Percentiles rank a stretch among this genome's conserved stretches.
Evolutionary conservation across 2,329 filamentous ascomycete genomes (phyloP).

Genomic region (Ophiocordyceps australis): DNA sequence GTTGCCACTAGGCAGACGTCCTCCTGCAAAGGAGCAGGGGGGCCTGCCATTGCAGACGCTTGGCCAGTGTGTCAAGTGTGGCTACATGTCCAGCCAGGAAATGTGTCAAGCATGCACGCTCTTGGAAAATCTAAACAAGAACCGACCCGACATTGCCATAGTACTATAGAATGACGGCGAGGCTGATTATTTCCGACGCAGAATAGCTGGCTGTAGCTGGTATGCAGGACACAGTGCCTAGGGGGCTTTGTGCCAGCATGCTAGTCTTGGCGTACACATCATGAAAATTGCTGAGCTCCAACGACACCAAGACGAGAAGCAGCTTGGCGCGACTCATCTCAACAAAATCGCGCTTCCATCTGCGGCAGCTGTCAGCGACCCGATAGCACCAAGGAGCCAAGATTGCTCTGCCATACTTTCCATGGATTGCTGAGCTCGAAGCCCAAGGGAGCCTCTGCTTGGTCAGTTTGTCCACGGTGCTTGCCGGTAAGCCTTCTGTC

Average conservation of each 20-base stretch:
- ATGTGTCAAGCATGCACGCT: slow-evolving; percentile 89
- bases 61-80: slow-evolving; percentile 71
- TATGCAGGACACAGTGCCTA: too few species aligned
- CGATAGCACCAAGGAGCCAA: too few species aligned
- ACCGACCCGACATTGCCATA: slow-evolving; percentile 38
- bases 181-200: too few species aligned
- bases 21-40: slow-evolving; percentile 10
- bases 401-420: slow-evolving; percentile 26
- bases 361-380: slow-evolving; percentile 7
- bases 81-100: slow-evolving; percentile 87
- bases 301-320: too few species aligned
- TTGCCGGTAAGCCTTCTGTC: slow-evolving; percentile 42
- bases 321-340: too few species aligned
- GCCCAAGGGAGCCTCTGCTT: slow-evolving; percentile 33
- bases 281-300: too few species aligned
- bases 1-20: slow-evolving; percentile 14
- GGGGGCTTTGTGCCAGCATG: too few species aligned
- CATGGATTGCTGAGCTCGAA: slow-evolving; percentile 47
- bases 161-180: slow-evolving; percentile 9
- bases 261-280: too few species aligned
- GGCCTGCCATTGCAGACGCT: slow-evolving; percentile 47
- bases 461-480: slow-evolving; percentile 38
- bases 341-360: slow-evolving; percentile 35
- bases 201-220: too few species aligned
- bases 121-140: slow-evolving; percentile 81